Conservation (phyloP, 352 stramenopile genomes). For the Thalassiosira exigua region DNA sequence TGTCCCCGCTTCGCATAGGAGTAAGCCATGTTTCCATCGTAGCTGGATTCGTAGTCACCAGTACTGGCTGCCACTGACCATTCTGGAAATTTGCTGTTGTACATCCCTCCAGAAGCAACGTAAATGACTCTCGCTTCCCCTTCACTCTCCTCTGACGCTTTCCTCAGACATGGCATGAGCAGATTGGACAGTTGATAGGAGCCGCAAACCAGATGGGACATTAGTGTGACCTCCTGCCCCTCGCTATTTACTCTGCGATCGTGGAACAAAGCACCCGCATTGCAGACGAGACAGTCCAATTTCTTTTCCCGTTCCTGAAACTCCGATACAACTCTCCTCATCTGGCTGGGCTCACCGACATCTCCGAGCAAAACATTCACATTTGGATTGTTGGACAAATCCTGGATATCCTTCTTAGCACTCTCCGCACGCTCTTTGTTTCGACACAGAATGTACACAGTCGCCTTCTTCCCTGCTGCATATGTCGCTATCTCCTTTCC, state of each 20-base stretch:
- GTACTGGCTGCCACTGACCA: conserved; percentile 74
- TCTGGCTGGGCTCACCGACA: conserved; percentile 72
- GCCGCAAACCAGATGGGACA: conserved; percentile 83
- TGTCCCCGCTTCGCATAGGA: conserved; percentile 86
- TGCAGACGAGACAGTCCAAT: conserved; percentile 86
- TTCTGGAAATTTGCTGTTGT: conserved; percentile 84
- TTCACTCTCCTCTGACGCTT: conserved; percentile 21
- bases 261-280: conserved; percentile 86
- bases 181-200: conserved; percentile 81
- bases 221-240: conserved; percentile 85
- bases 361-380: conserved; percentile 79
- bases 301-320: conserved; percentile 73
- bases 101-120: conserved; percentile 85
- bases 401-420: conserved; percentile 77
- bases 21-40: conserved; percentile 84
- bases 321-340: conserved; percentile 66
- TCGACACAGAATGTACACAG: conserved; percentile 87
- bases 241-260: conserved; percentile 81
- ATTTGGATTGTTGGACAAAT: conserved; percentile 64
- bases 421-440: conserved; percentile 77
- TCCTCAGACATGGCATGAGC: conserved; percentile 74
- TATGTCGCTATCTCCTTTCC: conserved; percentile 86
- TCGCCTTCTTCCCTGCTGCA: conserved; percentile 78
- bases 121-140: conserved; percentile 58
- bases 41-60: conserved; percentile 62